Conservation (phyloP, 768 basidiomycete species). For the Rhizopogon salebrosus region DNA sequence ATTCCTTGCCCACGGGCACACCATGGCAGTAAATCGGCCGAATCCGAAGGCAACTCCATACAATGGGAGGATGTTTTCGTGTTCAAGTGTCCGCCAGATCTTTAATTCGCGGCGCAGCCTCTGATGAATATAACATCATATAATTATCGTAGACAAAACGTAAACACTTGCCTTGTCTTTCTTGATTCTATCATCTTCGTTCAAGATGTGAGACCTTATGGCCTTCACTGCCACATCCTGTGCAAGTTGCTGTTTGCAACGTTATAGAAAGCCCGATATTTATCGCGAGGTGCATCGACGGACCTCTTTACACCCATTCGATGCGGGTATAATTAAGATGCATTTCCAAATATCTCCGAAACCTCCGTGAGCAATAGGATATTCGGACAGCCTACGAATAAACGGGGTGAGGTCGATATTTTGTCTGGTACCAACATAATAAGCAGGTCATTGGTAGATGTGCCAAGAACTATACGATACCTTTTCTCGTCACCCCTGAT, state of each 20-base stretch:
- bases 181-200: conserved; percentile 1
- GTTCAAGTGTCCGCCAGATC: conserved; percentile 16
- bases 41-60: conserved; percentile 15
- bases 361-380: conserved; percentile 3
- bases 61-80: conserved; percentile 17
- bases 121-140: conserved; percentile 1
- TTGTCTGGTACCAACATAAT: not conserved
- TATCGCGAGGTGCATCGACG: not conserved
- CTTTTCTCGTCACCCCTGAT: not conserved
- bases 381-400: not conserved
- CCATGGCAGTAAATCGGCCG: conserved; percentile 17
- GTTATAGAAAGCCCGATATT: not conserved
- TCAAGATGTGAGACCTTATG: not conserved
- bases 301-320: not conserved
- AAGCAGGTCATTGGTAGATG: not conserved
- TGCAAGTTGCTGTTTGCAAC: not conserved
- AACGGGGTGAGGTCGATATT: not conserved
- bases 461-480: not conserved
- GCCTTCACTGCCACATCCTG: conserved; percentile 3
- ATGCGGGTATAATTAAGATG: not conserved
- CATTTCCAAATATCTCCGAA: conserved; percentile 7
- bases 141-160: not conserved
- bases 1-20: conserved; percentile 19
- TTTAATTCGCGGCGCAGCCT: conserved; percentile 16
- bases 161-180: not conserved